Conservation (phyloP, 495 filamentous ascomycete genomes). For the Schizothecium vesticola region DNA sequence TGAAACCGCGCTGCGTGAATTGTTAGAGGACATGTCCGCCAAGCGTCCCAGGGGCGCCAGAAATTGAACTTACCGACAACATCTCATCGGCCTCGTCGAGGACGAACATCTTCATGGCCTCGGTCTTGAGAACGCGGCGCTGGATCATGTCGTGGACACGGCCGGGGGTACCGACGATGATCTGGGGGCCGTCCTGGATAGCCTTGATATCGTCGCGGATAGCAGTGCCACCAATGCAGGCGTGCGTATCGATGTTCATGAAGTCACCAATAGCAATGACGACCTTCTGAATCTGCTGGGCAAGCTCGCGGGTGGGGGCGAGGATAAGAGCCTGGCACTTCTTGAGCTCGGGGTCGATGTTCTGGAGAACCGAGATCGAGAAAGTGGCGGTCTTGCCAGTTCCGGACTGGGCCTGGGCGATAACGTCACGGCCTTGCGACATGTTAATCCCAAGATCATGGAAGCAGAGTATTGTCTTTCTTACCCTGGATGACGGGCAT, state of each 20-base stretch:
- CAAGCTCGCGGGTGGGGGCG: conserved; percentile 96
- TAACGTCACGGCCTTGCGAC: conserved; percentile 82
- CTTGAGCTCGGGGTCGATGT: conserved; percentile 78
- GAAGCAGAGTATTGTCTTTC: conserved; percentile 27
- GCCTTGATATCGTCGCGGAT: conserved; percentile 96
- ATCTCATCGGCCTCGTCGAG: conserved; percentile 95
- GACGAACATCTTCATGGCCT: conserved; percentile 97
- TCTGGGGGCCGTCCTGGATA: conserved; percentile 93
- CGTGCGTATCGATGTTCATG: conserved; percentile 99
- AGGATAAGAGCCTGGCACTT: conserved; percentile 93
- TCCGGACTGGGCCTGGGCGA: conserved; percentile 97
- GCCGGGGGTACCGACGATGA: conserved; percentile 92
- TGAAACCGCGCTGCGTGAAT: conserved; percentile 74
- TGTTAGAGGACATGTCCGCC: conserved; percentile 9
- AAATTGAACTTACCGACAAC: conserved; percentile 61
- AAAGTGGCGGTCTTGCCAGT: conserved; percentile 99
- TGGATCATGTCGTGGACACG: conserved; percentile 99
- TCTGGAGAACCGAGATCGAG: conserved; percentile 93
- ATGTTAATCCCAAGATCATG: conserved; percentile 23
- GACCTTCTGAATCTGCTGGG: conserved; percentile 96
- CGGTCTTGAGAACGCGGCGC: conserved; percentile 86
- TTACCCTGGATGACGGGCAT: conserved; percentile 99
- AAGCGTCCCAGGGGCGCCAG: neutral
- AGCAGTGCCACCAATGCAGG: conserved; percentile 97
- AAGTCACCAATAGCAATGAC: conserved; percentile 97